Conservation (phyloP, 2,329 filamentous ascomycete genomes). For the Magnaporthiopsis incrustans region DNA sequence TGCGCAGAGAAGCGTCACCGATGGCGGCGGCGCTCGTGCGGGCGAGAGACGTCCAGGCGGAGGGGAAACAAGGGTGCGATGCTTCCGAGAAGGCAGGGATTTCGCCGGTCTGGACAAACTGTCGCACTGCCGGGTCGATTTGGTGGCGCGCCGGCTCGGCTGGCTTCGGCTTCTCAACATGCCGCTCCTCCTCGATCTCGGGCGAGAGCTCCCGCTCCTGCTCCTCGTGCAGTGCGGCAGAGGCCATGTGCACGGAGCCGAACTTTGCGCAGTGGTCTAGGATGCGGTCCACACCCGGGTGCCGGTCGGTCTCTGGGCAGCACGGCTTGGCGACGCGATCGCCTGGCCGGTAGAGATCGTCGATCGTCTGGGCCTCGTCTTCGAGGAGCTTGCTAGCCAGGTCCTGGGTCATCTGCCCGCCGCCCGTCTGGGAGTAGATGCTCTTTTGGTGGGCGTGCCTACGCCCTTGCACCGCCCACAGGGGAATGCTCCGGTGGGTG, state of each 20-base stretch:
- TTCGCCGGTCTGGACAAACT: slow-evolving; percentile 30
- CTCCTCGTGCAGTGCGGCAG: slow-evolving; percentile 41
- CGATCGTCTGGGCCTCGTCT: slow-evolving; percentile 42
- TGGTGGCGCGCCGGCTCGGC: slow-evolving; percentile 30
- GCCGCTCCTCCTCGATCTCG: slow-evolving; percentile 52
- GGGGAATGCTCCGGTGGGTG: slow-evolving; percentile 37
- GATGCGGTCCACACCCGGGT: slow-evolving; percentile 5
- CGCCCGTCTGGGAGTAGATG: slow-evolving; percentile 22
- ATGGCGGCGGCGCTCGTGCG: slow-evolving; percentile 30
- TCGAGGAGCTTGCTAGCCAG: slow-evolving; percentile 39
- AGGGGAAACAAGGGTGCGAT: slow-evolving; percentile 26
- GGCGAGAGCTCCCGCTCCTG: slow-evolving; percentile 61
- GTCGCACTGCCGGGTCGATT: slow-evolving; percentile 33
- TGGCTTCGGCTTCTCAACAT: slow-evolving; percentile 40
- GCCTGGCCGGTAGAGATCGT: slow-evolving; percentile 41
- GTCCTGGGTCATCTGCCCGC: slow-evolving; percentile 13
- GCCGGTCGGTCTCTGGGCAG: neutral
- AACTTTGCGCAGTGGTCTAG: neutral
- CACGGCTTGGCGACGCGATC: neutral
- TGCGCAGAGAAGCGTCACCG: too few relatives aligned
- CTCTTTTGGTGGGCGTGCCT: slow-evolving; percentile 35
- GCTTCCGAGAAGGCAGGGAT: slow-evolving; percentile 9
- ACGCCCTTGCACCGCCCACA: slow-evolving; percentile 55
- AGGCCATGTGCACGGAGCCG: neutral
- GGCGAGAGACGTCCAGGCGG: slow-evolving; percentile 36